Percentiles rank a stretch among this genome's conserved stretches.
Conservation (phyloP, 495 filamentous ascomycete genomes). For the Penicillium daleae region DNA sequence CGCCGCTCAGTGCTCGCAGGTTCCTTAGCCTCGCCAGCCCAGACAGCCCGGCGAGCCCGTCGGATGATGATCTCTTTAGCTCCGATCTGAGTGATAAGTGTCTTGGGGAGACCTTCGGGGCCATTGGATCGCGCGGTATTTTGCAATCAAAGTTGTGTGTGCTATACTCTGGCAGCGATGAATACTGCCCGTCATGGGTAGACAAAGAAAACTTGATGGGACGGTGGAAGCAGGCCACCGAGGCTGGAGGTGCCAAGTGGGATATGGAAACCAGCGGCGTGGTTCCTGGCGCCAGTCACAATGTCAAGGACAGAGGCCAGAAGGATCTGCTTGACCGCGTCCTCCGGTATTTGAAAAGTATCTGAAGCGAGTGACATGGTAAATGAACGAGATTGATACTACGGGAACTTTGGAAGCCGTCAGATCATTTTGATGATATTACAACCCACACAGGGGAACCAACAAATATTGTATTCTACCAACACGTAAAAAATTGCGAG, state of each 20-base stretch:
- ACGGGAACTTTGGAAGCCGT: not conserved
- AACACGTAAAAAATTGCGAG: constrained; percentile 24
- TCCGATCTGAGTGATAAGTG: constrained; percentile 68
- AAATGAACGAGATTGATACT: not conserved
- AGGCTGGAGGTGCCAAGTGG: constrained; percentile 47
- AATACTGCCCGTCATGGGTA: constrained; percentile 64
- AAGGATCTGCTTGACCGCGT: constrained; percentile 59
- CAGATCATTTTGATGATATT: constrained; percentile 7
- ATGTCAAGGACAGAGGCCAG: constrained; percentile 54
- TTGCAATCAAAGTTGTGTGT: constrained; percentile 53
- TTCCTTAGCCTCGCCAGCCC: constrained; percentile 68
- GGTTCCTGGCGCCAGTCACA: constrained; percentile 64
- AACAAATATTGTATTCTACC: constrained; percentile 25
- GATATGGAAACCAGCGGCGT: constrained; percentile 61
- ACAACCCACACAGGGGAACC: constrained; percentile 19
- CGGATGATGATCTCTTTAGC: constrained; percentile 89
- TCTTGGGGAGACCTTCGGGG: constrained; percentile 67
- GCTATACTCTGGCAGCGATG: constrained; percentile 73
- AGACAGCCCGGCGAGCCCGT: constrained; percentile 54
- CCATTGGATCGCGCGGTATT: constrained; percentile 54
- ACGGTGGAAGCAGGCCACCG: constrained; percentile 68
- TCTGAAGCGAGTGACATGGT: constrained; percentile 31
- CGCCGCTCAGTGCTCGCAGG: constrained; percentile 58
- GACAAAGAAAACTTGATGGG: constrained; percentile 67
- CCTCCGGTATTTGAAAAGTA: constrained; percentile 54